These are phyloP conservation scores for Mycena crocata DNA, from an alignment of 768 basidiomycete species.

Conservation along the genomic window DNA sequence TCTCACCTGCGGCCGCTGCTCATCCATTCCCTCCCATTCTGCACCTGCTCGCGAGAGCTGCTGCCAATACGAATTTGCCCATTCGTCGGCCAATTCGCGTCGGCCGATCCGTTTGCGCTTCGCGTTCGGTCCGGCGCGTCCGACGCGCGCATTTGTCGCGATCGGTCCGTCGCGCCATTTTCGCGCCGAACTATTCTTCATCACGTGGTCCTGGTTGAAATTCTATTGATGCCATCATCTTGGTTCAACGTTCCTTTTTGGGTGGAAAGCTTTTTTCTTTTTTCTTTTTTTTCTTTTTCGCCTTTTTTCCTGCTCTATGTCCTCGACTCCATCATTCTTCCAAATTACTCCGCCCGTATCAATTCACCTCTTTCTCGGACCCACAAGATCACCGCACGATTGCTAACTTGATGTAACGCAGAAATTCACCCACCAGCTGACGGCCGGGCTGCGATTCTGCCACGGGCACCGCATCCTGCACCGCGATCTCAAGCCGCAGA, in stretches of 20 bases:
- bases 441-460: conserved; percentile 91
- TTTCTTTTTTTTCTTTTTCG: not conserved
- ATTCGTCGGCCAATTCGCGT: not conserved
- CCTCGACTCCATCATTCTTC: no score
- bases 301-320: not conserved
- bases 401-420: conserved; percentile 45
- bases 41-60: no score
- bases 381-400: no score
- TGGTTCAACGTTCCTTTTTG: no score
- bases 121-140: not conserved
- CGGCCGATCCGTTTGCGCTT: not conserved
- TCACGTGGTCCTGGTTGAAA: no score
- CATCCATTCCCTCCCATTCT: not conserved
- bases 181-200: no score
- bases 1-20: no score
- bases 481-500: conserved; percentile 96
- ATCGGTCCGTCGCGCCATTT: not conserved
- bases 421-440: conserved; percentile 97
- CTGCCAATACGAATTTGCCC: no score
- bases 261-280: no score
- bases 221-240: no score
- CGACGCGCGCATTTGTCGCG: not conserved
- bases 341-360: no score
- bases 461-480: conserved; percentile 97
- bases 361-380: no score